Evolutionary conservation across 768 basidiomycete species (phyloP).

Genomic region (Dentipellis sp.): DNA sequence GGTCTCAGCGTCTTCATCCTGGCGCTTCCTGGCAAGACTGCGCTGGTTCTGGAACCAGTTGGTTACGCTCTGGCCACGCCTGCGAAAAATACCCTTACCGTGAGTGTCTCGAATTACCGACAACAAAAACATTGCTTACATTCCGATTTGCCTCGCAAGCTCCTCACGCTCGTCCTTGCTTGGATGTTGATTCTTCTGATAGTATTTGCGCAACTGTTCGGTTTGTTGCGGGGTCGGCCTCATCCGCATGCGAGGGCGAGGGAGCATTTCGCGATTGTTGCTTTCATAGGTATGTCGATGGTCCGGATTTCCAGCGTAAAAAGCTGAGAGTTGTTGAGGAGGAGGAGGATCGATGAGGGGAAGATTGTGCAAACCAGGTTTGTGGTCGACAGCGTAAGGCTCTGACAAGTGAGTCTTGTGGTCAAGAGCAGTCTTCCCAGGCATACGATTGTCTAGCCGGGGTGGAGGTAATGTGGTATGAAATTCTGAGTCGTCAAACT

Average conservation of each 20-base stretch:
- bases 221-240: conserved; percentile 57
- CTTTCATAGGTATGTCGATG: conserved; percentile 41
- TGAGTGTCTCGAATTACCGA: conserved; percentile 4
- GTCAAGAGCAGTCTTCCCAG: conserved; percentile 1
- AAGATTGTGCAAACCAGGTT: neutral
- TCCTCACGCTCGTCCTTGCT: conserved; percentile 56
- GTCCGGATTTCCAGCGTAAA: conserved; percentile 40
- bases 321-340: conserved; percentile 26
- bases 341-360: too few species aligned
- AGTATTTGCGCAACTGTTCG: conserved; percentile 60
- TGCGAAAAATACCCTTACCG: conserved; percentile 25
- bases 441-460: conserved; percentile 9
- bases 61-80: conserved; percentile 72
- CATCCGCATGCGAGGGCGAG: conserved; percentile 50
- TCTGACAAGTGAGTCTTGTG: conserved; percentile 3
- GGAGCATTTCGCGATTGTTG: conserved; percentile 28
- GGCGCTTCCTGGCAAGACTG: conserved; percentile 64
- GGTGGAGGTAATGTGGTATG: conserved; percentile 21
- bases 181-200: conserved; percentile 57
- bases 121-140: conserved; percentile 38
- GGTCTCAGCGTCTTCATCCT: conserved; percentile 41
- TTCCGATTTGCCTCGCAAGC: conserved; percentile 62
- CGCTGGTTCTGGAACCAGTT: conserved; percentile 89
- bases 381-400: conserved; percentile 23
- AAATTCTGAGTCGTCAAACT: conserved; percentile 41